Evolutionary conservation across 116 monocot genomes (phyloP).

Genomic region (Cymodocea nodosa): DNA sequence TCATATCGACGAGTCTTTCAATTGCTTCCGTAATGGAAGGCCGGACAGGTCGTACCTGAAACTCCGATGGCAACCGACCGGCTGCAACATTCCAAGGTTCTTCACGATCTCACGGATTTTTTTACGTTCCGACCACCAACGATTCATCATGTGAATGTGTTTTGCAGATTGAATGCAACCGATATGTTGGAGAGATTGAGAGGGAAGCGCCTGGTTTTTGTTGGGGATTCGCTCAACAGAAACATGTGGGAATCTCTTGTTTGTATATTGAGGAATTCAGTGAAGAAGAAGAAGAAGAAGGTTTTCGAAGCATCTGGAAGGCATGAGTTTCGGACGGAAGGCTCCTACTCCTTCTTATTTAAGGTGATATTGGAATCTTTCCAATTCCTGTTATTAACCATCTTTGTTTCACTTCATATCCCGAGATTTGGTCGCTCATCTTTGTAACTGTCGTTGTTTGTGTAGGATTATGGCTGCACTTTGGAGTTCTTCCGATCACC

Average conservation of each 20-base stretch:
- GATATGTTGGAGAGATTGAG: slow-evolving; percentile 91
- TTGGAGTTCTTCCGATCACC: slow-evolving; percentile 92
- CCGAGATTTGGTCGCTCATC: too few species aligned
- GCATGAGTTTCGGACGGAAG: slow-evolving; percentile 70
- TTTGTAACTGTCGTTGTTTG: too few species aligned
- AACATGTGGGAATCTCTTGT: slow-evolving; percentile 99
- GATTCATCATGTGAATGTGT: too few species aligned
- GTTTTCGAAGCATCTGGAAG: slow-evolving; percentile 83
- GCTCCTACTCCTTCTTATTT: slow-evolving; percentile 83
- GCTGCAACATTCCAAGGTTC: slow-evolving; percentile 80
- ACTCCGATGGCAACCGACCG: slow-evolving; percentile 75
- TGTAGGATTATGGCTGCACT: slow-evolving; percentile 62
- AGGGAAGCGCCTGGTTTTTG: slow-evolving; percentile 79
- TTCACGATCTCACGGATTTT: neutral
- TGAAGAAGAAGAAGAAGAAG: slow-evolving; percentile 55
- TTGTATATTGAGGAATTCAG: slow-evolving; percentile 58
- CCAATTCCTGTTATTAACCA: neutral
- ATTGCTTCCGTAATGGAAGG: slow-evolving; percentile 59
- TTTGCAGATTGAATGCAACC: slow-evolving; percentile 65
- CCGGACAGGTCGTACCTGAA: slow-evolving; percentile 62
- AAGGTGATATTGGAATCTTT: slow-evolving; percentile 27
- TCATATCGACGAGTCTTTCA: slow-evolving; percentile 68
- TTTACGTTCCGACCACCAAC: neutral
- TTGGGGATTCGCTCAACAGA: slow-evolving; percentile 88
- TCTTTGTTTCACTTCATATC: too few species aligned